Evolutionary conservation across 139 green algal genomes (phyloP), one percentile per base, ranked within the genome.

Genomic region (Yamagishiella unicocca): DNA sequence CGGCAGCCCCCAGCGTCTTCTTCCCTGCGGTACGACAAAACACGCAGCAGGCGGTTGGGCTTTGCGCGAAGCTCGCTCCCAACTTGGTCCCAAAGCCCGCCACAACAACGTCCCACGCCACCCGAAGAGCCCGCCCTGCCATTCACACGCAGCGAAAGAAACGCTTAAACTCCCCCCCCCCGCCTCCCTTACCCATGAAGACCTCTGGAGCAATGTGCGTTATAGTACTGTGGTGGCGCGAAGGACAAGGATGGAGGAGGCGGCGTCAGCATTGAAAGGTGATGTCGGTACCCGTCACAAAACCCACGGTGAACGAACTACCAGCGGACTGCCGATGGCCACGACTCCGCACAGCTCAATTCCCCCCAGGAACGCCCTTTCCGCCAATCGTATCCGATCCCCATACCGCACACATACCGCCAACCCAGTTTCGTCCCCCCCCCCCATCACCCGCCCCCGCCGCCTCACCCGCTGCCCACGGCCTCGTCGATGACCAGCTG

Each of bases 401-500:
- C n/a, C n/a, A n/a, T n/a, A n/a, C n/a, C n/a, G n/a, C n/a, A 58
- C 50, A 58, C 50, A 58, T 58, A 12, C 38, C 38, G n/a, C 37
- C 38, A 50, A n/a, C 68, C 8, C 68, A 14, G 19, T 6, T 54
- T 37, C 68, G 7, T 4, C 70, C 70, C 38, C 62, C 62, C 62
- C 21, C n/a, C 62, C 27, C 27, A 38, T 24, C 54, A 38, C 37
- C 70, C 37, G 3, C 2, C 37, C 24, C 70, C 70, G 38, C 22
- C 38, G 1, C 40, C 68, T 33, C 70, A 78, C 70, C 72, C 75
- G 75, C 75, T 82, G 22, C 31, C 76, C 54, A 83, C 76, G 8
- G 76, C 76, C 53, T 83, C 76, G 54, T 83, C 76, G 24, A 83
- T 83, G 14, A 83, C 76, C 50, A 83, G 54, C 76, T 83, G 54